Evolutionary conservation across 495 filamentous ascomycete genomes (phyloP), one percentile per base, ranked within the genome.

Genomic region (Cercophora samala): DNA sequence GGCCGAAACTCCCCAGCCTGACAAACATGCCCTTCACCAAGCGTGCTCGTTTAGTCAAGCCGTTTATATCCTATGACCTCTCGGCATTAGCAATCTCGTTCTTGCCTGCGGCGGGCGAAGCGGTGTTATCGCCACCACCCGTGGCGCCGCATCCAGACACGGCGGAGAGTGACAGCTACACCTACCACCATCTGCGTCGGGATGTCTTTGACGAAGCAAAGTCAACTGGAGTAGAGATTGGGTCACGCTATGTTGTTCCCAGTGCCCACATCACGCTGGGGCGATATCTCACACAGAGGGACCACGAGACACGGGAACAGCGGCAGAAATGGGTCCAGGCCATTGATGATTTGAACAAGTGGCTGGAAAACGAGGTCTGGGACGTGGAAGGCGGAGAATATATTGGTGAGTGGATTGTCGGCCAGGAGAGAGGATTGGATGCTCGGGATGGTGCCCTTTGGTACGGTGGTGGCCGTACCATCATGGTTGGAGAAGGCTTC

Each of bases 231-330:
- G 82, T 92, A 8, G 75, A 77, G 11, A 81, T 96, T 17, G 85
- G 76, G 18, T 89, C 89, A 32, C 84, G 94, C 64, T 99, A 97
- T 77, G 86, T 90, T 1, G 91, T 96, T 9, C 93, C 92, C 3
- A 92, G 90, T 53, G 90, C 91, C 6, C 94, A 99, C 80, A 82
- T 97, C 68, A 97, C 94, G 0, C 84, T 97, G 67, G 93, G 84
- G 2, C 84, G 94, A 3, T 97, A 93, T 72, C 82, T 96, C 51
- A 83, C 81, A 8, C 82, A 87, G 25, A 71, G 74, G 13, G 80
- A 84, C 58, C 80, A 80, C 71, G 74, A 72, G 24, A 79, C 73
- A 51, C 65, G 76, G 62, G 80, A 78, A 60, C 84, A 83, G 70
- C 84, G 91, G 58, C 69, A 77, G 72, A 70, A 64, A 21, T 87